phyloP scores from a whole-genome alignment of 2,329 filamentous ascomycete species.

The Colletotrichum costaricense region DNA sequence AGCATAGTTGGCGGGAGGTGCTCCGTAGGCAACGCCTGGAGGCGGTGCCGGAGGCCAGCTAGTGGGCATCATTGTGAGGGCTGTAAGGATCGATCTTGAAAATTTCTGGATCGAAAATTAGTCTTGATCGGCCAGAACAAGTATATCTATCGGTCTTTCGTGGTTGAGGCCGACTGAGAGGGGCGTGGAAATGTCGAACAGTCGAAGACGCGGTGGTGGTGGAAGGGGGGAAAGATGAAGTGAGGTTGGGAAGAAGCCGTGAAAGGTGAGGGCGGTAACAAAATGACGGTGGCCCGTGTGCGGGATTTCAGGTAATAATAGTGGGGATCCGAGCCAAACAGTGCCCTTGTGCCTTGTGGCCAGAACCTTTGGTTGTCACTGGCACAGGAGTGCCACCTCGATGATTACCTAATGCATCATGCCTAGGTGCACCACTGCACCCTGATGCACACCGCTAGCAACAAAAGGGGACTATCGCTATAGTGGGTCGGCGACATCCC shows the following conservation, averaged over 20 bases:
- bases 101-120: constrained; percentile 27
- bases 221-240: neutral
- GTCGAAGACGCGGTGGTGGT: neutral
- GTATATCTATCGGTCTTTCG: neutral
- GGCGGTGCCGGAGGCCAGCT: constrained; percentile 44
- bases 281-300: constrained; percentile 30
- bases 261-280: constrained; percentile 13
- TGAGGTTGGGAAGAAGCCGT: constrained; percentile 25
- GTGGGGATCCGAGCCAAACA: constrained; percentile 10
- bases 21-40: constrained; percentile 53
- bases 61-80: constrained; percentile 44
- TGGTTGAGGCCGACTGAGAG: neutral
- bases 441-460: neutral
- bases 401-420: too few species aligned
- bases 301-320: constrained; percentile 26
- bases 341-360: constrained; percentile 13
- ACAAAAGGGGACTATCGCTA: constrained; percentile 2
- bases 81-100: neutral
- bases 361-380: neutral
- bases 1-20: constrained; percentile 48
- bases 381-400: neutral
- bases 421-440: too few species aligned
- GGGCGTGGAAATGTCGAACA: neutral
- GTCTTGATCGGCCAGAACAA: neutral
- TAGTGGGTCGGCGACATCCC: constrained; percentile 12